Evolutionary conservation across 768 basidiomycete species (phyloP).

Genomic region (Trametes coccinea): DNA sequence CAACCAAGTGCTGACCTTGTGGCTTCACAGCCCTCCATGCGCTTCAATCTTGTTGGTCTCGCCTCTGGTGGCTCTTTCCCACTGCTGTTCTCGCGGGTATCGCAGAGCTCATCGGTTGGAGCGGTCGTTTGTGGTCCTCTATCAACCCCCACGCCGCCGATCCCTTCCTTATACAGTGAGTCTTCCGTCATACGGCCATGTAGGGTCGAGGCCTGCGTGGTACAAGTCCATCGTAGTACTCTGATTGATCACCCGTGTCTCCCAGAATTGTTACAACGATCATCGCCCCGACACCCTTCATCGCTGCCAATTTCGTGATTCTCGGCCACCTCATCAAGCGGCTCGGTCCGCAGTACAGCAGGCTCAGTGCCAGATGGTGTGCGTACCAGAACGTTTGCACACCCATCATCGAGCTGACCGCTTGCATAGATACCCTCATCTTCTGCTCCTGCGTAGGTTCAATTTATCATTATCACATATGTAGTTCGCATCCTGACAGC

Average conservation of each 20-base stretch:
- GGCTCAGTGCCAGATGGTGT: slow-evolving; percentile 46
- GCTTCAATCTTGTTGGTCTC: slow-evolving; percentile 30
- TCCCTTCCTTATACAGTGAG: slow-evolving; percentile 47
- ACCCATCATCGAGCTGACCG: neutral
- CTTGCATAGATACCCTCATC: slow-evolving; percentile 41
- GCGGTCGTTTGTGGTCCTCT: slow-evolving; percentile 38
- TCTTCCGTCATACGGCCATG: neutral
- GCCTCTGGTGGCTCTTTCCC: slow-evolving; percentile 38
- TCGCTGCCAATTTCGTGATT: slow-evolving; percentile 62
- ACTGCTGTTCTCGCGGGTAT: slow-evolving; percentile 35
- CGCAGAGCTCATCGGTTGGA: slow-evolving; percentile 42
- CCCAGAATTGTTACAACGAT: slow-evolving; percentile 51
- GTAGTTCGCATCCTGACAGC: neutral
- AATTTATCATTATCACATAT: neutral
- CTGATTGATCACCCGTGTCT: neutral
- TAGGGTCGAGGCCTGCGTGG: too few relatives aligned
- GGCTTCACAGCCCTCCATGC: slow-evolving; percentile 23
- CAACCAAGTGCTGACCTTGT: neutral
- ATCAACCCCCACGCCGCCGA: slow-evolving; percentile 24
- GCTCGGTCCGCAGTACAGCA: slow-evolving; percentile 48
- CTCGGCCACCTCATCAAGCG: slow-evolving; percentile 48
- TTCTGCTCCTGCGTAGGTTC: slow-evolving; percentile 40
- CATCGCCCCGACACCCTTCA: slow-evolving; percentile 55
- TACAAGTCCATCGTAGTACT: neutral
- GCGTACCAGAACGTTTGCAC: slow-evolving; percentile 20